Conservation (phyloP, 768 basidiomycete species). For the Hortiboletus campestris region DNA sequence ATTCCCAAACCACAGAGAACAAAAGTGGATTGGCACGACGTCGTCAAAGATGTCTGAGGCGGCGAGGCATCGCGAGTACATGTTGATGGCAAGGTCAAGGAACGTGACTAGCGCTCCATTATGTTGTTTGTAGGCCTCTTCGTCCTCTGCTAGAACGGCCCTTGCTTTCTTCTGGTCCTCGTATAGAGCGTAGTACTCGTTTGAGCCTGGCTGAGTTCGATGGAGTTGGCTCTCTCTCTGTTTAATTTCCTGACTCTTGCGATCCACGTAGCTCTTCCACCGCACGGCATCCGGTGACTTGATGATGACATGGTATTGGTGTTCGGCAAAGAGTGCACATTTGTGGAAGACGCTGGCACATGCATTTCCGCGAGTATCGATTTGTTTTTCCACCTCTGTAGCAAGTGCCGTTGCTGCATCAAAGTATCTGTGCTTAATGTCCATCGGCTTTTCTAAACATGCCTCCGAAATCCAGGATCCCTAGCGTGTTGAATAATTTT, state of each 20-base stretch:
- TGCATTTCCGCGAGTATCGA: conserved; percentile 20
- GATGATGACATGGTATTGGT: conserved; percentile 71
- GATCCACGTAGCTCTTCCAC: conserved; percentile 68
- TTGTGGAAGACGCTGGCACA: conserved; percentile 68
- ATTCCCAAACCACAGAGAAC: conserved; percentile 91
- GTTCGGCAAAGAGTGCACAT: conserved; percentile 87
- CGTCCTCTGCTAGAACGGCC: conserved; percentile 54
- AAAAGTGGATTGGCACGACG: conserved; percentile 74
- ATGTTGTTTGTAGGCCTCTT: conserved; percentile 40
- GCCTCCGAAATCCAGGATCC: conserved; percentile 92
- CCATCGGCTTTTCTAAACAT: conserved; percentile 71
- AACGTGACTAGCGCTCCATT: conserved; percentile 53
- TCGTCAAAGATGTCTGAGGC: conserved; percentile 73
- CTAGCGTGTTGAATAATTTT: conserved; percentile 38
- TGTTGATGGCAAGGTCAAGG: conserved; percentile 72
- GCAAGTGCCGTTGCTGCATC: conserved; percentile 49
- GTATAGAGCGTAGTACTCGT: conserved; percentile 30
- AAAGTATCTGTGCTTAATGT: conserved; percentile 73
- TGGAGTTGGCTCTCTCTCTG: conserved; percentile 41
- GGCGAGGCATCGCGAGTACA: conserved; percentile 79
- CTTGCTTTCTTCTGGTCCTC: conserved; percentile 44
- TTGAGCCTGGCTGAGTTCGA: conserved; percentile 19
- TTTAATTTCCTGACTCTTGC: conserved; percentile 70
- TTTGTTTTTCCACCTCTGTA: conserved; percentile 21
- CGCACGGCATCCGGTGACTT: conserved; percentile 69